Percentiles rank a stretch among this genome's conserved stretches.
phyloP scores from a whole-genome alignment of 2,329 filamentous ascomycete species.

The Pseudogymnoascus sp. region DNA sequence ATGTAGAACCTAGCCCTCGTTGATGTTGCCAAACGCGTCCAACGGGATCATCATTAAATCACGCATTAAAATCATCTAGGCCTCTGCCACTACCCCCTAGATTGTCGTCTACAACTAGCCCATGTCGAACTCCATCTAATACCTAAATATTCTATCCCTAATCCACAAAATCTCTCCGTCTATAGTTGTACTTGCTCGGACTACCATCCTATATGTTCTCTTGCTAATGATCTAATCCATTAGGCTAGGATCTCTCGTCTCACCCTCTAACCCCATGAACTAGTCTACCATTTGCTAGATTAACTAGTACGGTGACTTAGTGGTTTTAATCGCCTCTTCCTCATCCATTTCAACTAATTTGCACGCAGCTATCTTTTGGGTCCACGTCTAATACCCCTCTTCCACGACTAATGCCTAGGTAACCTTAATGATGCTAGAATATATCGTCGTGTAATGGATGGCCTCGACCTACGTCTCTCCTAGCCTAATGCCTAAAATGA shows the following conservation, averaged over 20 bases:
- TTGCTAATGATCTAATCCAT: constrained; percentile 6
- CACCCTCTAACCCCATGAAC: background rate
- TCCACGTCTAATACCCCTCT: background rate
- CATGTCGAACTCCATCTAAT: background rate
- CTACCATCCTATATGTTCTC: constrained; percentile 18
- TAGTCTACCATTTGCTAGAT: background rate
- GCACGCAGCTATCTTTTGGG: background rate
- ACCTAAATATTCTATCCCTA: background rate
- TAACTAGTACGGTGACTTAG: background rate
- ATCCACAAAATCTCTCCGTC: background rate
- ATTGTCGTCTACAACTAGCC: background rate
- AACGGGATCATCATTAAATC: background rate
- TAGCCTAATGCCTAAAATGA: background rate
- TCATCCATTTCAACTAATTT: background rate
- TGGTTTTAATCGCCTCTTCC: background rate
- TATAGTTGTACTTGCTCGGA: constrained; percentile 23
- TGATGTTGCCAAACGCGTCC: background rate
- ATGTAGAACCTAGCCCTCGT: background rate
- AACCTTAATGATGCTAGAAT: background rate
- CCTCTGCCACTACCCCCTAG: background rate
- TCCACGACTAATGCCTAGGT: background rate
- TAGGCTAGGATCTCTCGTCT: background rate
- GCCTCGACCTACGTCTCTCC: background rate
- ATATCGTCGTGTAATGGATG: background rate
- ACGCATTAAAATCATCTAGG: background rate